These are phyloP conservation scores for Dactylella cylindrospora DNA, from an alignment of 2,329 filamentous ascomycete species.

Conservation along the genomic window DNA sequence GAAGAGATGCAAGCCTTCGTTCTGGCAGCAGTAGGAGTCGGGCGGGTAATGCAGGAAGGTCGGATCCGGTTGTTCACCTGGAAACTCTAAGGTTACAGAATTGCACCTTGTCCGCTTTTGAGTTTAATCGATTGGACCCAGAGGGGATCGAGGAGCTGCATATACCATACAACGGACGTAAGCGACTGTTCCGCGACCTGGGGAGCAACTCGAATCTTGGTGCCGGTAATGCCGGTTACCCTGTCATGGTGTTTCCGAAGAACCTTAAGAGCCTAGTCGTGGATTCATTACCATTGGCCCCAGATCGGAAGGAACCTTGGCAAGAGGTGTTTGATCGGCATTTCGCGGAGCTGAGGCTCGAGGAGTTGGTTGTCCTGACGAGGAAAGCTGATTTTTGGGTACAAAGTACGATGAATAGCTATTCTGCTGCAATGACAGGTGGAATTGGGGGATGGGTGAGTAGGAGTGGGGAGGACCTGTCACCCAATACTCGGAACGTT, in stretches of 20 bases:
- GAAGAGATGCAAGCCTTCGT: neutral
- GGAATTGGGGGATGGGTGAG: conserved; percentile 1
- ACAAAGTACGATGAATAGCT: conserved; percentile 5
- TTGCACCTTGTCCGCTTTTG: conserved; percentile 24
- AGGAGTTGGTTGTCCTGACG: conserved; percentile 33
- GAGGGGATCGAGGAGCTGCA: conserved; percentile 9
- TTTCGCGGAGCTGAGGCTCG: conserved; percentile 23
- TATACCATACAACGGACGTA: conserved; percentile 40
- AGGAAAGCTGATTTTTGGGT: conserved; percentile 28
- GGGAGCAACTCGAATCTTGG: neutral
- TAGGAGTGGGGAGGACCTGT: conserved; percentile 21
- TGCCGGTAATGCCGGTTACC: neutral
- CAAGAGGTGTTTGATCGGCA: conserved; percentile 25
- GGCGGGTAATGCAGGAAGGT: too few species aligned
- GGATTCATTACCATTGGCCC: conserved; percentile 23
- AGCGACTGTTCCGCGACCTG: conserved; percentile 25
- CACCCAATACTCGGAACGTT: conserved; percentile 28
- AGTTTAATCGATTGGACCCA: conserved; percentile 28
- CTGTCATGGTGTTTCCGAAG: conserved; percentile 34
- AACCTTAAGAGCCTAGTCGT: conserved; percentile 37
- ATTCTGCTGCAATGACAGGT: too few species aligned
- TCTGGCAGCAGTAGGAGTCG: too few species aligned
- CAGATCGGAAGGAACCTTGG: conserved; percentile 33
- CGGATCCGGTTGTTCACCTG: conserved; percentile 16
- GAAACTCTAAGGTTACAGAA: conserved; percentile 22